Conservation (phyloP, 192 early-diverging fungal species). For the Paraglomus brasilianum region DNA sequence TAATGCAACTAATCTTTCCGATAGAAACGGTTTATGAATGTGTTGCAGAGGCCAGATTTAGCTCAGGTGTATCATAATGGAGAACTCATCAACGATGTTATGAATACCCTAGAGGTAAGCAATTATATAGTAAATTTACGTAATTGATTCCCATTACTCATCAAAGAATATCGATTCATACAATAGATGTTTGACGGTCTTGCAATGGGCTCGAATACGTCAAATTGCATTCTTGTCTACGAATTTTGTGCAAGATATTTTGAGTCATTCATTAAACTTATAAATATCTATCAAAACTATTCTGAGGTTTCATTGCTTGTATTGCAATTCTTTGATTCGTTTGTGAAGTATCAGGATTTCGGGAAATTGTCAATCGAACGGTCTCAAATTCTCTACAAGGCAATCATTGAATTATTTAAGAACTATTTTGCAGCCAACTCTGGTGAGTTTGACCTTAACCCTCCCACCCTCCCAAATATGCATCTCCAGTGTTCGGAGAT, state of each 20-base stretch:
- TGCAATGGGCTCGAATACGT: conserved; percentile 62
- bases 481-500: not conserved
- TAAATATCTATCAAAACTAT: conserved; percentile 63
- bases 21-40: conserved; percentile 51
- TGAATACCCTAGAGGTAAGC: conserved; percentile 66
- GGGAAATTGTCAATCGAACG: conserved; percentile 43
- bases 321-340: conserved; percentile 54
- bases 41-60: conserved; percentile 63
- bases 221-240: conserved; percentile 62
- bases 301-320: conserved; percentile 67
- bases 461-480: not conserved
- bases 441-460: conserved; percentile 46
- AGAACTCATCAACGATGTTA: conserved; percentile 55
- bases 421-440: conserved; percentile 55
- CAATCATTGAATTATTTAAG: conserved; percentile 52
- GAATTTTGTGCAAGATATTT: conserved; percentile 55
- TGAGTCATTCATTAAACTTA: conserved; percentile 59
- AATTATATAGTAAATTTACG: not conserved
- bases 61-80: conserved; percentile 51
- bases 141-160: not conserved
- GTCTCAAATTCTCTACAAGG: conserved; percentile 47
- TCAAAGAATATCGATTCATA: not conserved
- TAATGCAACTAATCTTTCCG: not conserved
- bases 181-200: conserved; percentile 74
- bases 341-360: conserved; percentile 53